Percentiles rank a stretch among this genome's conserved stretches.
These are phyloP conservation scores for Pisolithus sp. DNA, from an alignment of 768 basidiomycete genomes.

Conservation along the genomic window DNA sequence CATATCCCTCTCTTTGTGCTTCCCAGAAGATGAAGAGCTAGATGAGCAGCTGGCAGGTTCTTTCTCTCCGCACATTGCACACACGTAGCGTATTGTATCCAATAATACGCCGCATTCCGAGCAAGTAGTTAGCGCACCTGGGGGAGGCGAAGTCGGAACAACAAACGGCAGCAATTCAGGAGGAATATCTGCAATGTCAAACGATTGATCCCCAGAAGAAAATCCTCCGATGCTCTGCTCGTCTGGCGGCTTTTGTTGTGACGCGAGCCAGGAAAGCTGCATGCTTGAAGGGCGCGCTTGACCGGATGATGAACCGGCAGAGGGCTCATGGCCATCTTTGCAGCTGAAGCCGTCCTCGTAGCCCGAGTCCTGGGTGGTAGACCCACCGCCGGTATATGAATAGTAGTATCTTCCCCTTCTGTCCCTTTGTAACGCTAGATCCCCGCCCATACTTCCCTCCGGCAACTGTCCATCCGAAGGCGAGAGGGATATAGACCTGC, in stretches of 20 bases:
- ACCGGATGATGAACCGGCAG: conserved; percentile 18
- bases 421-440: conserved; percentile 61
- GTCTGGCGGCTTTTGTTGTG: conserved; percentile 38
- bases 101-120: conserved; percentile 72
- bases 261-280: conserved; percentile 60
- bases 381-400: conserved; percentile 50
- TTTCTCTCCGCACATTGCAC: conserved; percentile 81
- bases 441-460: conserved; percentile 46
- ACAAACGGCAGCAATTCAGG: conserved; percentile 49
- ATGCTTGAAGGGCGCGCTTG: conserved; percentile 56
- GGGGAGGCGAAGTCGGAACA: conserved; percentile 43
- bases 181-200: conserved; percentile 34
- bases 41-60: conserved; percentile 31
- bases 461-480: conserved; percentile 24
- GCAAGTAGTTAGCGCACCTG: conserved; percentile 68
- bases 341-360: conserved; percentile 44
- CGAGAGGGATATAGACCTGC: conserved; percentile 34
- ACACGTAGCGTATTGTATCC: conserved; percentile 85
- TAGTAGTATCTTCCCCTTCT: conserved; percentile 72
- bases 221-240: conserved; percentile 9
- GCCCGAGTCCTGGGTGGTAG: conserved; percentile 46
- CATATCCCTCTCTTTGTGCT: conserved; percentile 41
- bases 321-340: conserved; percentile 27
- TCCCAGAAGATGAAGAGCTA: conserved; percentile 18
- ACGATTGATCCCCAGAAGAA: conserved; percentile 12